Base-by-base conservation (phyloP, 345 rosid species). In the Physaria fendleri region DNA sequence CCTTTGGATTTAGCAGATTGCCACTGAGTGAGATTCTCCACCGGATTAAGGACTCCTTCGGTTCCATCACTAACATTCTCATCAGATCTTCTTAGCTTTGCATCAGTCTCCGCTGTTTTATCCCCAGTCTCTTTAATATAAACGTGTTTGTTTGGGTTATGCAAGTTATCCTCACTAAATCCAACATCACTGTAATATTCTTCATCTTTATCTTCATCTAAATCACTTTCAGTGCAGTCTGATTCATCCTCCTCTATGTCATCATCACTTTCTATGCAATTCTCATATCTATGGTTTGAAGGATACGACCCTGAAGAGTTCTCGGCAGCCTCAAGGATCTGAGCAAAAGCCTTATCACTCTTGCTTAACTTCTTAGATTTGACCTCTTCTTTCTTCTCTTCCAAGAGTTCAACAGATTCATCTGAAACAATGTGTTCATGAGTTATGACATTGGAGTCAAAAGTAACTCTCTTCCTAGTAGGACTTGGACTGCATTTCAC, bases 21-120 rank as follows among this genome's bases (percentile, higher is more conserved):
- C 99, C 97, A 93, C 71, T 89, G 99, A 62, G 82, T 75, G n/a
- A 90, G 81, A 71, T 89, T 93, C 72, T 90, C 96, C 22, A 93
- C 94, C 1, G 99, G 96, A 66, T 81, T 82, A 71, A 93, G 60
- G 60, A 89, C 92, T 33, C 85, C 64, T 66, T 81, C 85, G 23
- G 73, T 74, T 65, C 79, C 77, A 56, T 72, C 81, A 51, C 80
- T 71, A 44, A 57, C 81, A 64, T 56, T 73, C 35, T 56, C 74
- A 69, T 70, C 59, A 28, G 33, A 41, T 43, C 54, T 49, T 38
- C 39, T 65, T 23, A 65, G 53, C 64, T 77, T 69, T 69, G 42
- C 60, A 32, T 46, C 78, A 21, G 10, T 57, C 43, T 65, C 65
- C 46, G 34, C 71, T 5, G 17, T 66, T n/a, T 65, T 56, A 44